Percentiles rank a stretch among this genome's conserved stretches.
phyloP scores from a whole-genome alignment of 2,329 filamentous ascomycete species.

The Aspergillus costaricaensis region DNA sequence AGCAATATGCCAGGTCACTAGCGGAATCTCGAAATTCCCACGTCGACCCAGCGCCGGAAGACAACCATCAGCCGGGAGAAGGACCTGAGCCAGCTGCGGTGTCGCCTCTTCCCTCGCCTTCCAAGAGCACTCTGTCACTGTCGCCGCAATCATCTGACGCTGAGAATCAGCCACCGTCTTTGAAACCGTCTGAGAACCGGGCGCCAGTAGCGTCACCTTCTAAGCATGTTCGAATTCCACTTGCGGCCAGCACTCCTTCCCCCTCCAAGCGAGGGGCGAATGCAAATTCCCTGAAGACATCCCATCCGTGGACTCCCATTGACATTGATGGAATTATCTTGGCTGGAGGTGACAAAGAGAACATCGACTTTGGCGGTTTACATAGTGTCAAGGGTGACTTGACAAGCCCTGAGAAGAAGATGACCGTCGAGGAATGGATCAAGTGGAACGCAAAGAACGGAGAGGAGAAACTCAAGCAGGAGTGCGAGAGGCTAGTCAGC shows the following conservation, averaged over 20 bases:
- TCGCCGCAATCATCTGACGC: conserved; percentile 77
- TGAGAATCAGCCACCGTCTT: conserved; percentile 75
- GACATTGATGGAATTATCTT: conserved; percentile 69
- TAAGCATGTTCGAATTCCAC: conserved; percentile 42
- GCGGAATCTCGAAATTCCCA: conserved; percentile 27
- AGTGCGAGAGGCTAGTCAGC: conserved; percentile 81
- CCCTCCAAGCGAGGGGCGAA: conserved; percentile 62
- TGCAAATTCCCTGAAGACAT: conserved; percentile 55
- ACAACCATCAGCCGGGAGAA: conserved; percentile 15
- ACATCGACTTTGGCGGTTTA: conserved; percentile 50
- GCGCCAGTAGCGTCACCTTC: conserved; percentile 37
- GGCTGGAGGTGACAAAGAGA: conserved; percentile 49
- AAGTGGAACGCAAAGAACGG: conserved; percentile 75
- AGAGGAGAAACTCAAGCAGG: conserved; percentile 73
- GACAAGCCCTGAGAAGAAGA: conserved; percentile 74
- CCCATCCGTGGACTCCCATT: conserved; percentile 68
- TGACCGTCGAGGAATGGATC: conserved; percentile 96
- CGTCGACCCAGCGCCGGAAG: conserved; percentile 13
- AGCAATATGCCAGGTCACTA: conserved; percentile 36
- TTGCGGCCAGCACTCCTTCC: conserved; percentile 53
- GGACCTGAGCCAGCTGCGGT: conserved; percentile 16
- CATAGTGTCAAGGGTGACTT: conserved; percentile 60
- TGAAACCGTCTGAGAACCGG: conserved; percentile 55
- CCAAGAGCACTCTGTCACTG: conserved; percentile 58
- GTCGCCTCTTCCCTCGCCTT: conserved; percentile 39